Base-by-base conservation (phyloP, 2,329 filamentous ascomycete genomes). In the Coniochaeta pulveracea region DNA sequence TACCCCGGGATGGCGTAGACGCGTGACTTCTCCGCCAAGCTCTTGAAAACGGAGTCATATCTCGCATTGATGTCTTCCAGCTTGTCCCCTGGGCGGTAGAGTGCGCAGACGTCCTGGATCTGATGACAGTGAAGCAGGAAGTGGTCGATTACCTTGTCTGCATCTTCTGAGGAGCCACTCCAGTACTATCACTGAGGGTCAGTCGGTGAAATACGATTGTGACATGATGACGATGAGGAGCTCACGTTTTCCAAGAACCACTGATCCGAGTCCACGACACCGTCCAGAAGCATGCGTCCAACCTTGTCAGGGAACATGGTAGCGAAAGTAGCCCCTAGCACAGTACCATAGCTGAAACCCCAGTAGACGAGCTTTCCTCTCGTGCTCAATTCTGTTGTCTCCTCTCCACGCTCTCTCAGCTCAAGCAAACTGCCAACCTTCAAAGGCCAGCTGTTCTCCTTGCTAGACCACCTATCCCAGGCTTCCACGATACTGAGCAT, bases 281-380 rank as follows among this genome's bases (percentile, higher is more conserved):
- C 65, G 38, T 72, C 69, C 35, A 65, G 63, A 3, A 70, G 60
- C 7, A 72, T 47, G 10, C 66, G 54, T 26, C 62, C 64, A 1
- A 72, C 59, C 27, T 55, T 55, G 18, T 69, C 62, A 2, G 67
- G 68, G 34, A 60, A 71, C 51, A 72, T 55, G 3, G 63, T 56
- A 3, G 67, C 67, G 44, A 71, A 70, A 0, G 61, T 61, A 10
- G 60, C 63, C 4, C 68, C 69, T 0, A 73, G 53, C 3, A 70
- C 45, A 6, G 66, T 69, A 8, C 68, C 68, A 39, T 72, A 72
- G 40, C 65, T 70, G 37, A 70, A 63, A 1, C 68, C 69, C 66
- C 66, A 72, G 44, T 69, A 72, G 27, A 53, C 56, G 6, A 69
- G 50, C 47, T 56, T 61, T n/a, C n/a, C n/a, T n/a, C n/a, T n/a